Base-by-base conservation (phyloP, 495 filamentous ascomycete species). In the Clavariopsis aquatica region DNA sequence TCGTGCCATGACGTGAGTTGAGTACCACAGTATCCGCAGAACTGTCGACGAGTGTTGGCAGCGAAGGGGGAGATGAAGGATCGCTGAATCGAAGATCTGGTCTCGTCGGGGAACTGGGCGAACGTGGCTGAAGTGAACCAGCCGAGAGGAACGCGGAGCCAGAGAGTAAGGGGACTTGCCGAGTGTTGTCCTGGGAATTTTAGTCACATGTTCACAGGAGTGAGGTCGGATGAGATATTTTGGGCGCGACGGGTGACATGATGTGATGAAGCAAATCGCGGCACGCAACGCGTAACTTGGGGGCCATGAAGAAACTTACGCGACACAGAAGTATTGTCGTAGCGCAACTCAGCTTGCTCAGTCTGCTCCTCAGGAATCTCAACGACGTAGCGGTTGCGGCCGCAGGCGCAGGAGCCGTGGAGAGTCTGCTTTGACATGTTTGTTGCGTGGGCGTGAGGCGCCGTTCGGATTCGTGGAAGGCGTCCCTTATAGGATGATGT, bases 21-120 rank as follows among this genome's bases (percentile, higher is more conserved):
- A 1, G 90, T 93, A 20, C 92, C 92, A 72, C 92, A 96, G 77
- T 89, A 93, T 0, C 92, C 92, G 75, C 92, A 96, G 76, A 96
- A 96, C 56, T 89, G 84, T 49, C 90, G 87, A 72, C 85, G 83
- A 19, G 72, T 64, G 51, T 71, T 28, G 20, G 62, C 26, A 17
- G 85, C 83, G 72, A 82, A 72, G 28, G 77, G 80, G 5, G 87
- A 82, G 2, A 83, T 84, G 77, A 90, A 94, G 28, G 80, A 81
- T 22, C 89, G 83, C 36, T 85, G 87, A 74, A 96, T 96, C 51
- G 78, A 82, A 22, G 74, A 62, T 66, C 84, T 87, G 10, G 88
- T 87, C 75, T 96, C 92, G 74, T 96, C 91, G 4, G 86, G 82
- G 72, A 86, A 90, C 75, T 86, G 87, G 41, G 91, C 84, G 64